These are phyloP conservation scores for Phytophthora nicotianae DNA, from an alignment of 352 stramenopile genomes.

Conservation along the genomic window DNA sequence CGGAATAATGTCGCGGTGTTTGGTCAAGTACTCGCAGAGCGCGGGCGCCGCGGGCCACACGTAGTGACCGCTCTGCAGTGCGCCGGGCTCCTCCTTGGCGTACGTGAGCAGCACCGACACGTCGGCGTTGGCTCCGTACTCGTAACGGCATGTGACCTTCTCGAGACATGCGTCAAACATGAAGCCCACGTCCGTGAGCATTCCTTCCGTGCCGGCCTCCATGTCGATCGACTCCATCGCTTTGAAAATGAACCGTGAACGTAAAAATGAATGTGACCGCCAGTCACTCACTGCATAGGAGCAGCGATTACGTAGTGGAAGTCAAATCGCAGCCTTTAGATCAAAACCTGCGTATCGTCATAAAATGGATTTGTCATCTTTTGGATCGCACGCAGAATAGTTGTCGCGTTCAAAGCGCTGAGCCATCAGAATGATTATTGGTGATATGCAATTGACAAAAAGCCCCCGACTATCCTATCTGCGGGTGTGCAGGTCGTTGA, in stretches of 20 bases:
- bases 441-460: no score
- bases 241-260: constrained; percentile 8
- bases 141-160: constrained; percentile 69
- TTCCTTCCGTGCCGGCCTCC: constrained; percentile 42
- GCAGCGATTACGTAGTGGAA: constrained; percentile 19
- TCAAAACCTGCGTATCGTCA: constrained; percentile 1
- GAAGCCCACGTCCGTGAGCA: constrained; percentile 66
- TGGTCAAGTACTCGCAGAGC: constrained; percentile 67
- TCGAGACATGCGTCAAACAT: constrained; percentile 73
- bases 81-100: constrained; percentile 62
- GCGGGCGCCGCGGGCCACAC: constrained; percentile 72
- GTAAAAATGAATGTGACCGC: constrained; percentile 6
- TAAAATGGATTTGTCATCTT: not conserved
- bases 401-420: not conserved
- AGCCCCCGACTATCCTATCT: no score
- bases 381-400: not conserved
- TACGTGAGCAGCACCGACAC: constrained; percentile 78
- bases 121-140: constrained; percentile 52
- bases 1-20: constrained; percentile 53
- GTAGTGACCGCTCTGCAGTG: constrained; percentile 65
- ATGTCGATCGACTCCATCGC: constrained; percentile 35
- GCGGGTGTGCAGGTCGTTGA: no score
- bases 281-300: constrained; percentile 7
- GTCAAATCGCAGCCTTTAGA: constrained; percentile 14
- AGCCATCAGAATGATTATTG: no score